Conservation (phyloP, 164 flowering plant species). For the Buxus sempervirens region DNA sequence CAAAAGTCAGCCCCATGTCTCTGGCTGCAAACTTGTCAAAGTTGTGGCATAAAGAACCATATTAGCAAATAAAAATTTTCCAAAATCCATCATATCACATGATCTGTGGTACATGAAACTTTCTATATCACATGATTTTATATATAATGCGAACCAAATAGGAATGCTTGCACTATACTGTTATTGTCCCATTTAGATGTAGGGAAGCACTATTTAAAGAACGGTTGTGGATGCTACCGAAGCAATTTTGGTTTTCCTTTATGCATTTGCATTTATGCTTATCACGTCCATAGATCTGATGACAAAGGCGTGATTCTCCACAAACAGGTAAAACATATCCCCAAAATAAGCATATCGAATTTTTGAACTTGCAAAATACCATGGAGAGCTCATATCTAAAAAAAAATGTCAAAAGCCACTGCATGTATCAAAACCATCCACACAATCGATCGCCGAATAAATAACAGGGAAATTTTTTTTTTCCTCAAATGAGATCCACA, state of each 20-base stretch:
- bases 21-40: conserved; percentile 20
- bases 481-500: neutral
- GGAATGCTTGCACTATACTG: neutral
- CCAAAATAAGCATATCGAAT: neutral
- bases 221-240: too few relatives aligned
- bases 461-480: too few relatives aligned
- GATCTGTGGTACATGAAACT: neutral
- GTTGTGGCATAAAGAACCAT: neutral
- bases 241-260: neutral
- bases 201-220: too few relatives aligned
- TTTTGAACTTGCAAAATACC: neutral
- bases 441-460: neutral
- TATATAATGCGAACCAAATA: neutral
- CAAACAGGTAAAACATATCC: neutral
- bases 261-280: neutral
- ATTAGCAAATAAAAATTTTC: neutral
- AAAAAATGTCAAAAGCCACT: neutral
- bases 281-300: conserved; percentile 1
- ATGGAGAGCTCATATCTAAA: neutral
- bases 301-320: neutral
- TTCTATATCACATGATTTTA: neutral
- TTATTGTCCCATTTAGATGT: too few relatives aligned
- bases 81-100: neutral
- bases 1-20: conserved; percentile 84
- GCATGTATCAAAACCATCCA: neutral